Evolutionary conservation across 352 stramenopile genomes (phyloP), one percentile per base, ranked within the genome.

Genomic region (Globisporangium middletonii): DNA sequence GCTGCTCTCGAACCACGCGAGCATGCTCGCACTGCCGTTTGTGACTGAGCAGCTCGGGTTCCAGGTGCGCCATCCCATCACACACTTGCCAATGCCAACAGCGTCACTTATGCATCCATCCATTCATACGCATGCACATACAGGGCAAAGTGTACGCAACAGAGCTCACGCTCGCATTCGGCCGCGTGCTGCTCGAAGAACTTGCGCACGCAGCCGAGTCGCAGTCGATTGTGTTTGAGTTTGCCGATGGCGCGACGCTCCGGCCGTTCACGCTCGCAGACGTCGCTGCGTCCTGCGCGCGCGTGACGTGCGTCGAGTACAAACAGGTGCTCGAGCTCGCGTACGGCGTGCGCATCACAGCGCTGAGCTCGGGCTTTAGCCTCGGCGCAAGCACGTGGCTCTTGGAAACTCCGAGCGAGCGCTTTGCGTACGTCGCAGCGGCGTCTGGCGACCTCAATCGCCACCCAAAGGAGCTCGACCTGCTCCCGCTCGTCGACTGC

Each of bases 401-500:
- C 2, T 38, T 95, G 3, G 79, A 92, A 60, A 77, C 76, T 11
- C 72, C 77, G 8, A 89, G 68, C 44, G 83, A 92, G 13, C 68
- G 71, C 28, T 59, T 93, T 46, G 83, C 81, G 19, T 95, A 95
- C 60, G 79, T 92, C 12, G 65, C 79, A 2, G 75, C 83, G 2
- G 79, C 83, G 1, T 93, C 83, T 3, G 84, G 81, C 27, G 85
- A 95, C 55, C 76, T 88, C n/a, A 91, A 91, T 55, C 79, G 85
- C 30, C 83, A 95, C 63, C 82, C 85, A 23, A 90, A 90, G 50
- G 82, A 92, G 41, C 67, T 95, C 19, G 85, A 95, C 50, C 60
- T 95, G 53, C 53, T 82, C 18, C 79, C 79, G 9, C 65, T 91
- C 4, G 72, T 91, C 4, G 79, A 92, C 57, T 91, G 80, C 56